Base-by-base conservation (phyloP, 306 rosid species). In the Cotoneaster glaucophyllus region DNA sequence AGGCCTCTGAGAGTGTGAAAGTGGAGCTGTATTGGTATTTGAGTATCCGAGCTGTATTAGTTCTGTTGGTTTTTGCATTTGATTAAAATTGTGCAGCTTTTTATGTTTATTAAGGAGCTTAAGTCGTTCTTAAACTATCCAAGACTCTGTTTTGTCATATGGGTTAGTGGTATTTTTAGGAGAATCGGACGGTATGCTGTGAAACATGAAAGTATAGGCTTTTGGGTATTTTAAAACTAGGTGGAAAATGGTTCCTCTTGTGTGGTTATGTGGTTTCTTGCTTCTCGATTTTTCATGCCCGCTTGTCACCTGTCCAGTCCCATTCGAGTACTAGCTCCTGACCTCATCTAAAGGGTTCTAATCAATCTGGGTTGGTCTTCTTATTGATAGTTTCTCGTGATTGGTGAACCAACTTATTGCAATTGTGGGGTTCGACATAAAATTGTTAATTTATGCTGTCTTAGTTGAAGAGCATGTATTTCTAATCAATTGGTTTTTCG, bases 401-500 rank as follows among this genome's bases (percentile, higher is more conserved):
- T 6, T 32, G 37, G 12, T 79, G 37, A 11, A 54, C 15, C 32
- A 22, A 26, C 75, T 1, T 14, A 57, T 7, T 5, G 12, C 58
- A 72, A 6, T 65, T 69, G 64, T 21, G 17, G 10, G 44, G 53
- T 70, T 70, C 32, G 17, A 45, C 15, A 53, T 32, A 12, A 19
- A 21, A 26, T 43, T 61, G 1, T 8, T 15, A 41, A 10, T 64
- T 26, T 69, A 21, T 24, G 34, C 31, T 75, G 56, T 58, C 41
- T 31, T 24, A 43, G 53, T 63, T 63, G 14, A 75, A 15, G 21
- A 12, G 50, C 54, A 71, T 37, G 41, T 29, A 13, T 74, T 28
- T 21, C 67, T 86, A 29, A 82, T 41, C 44, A 13, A 44, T 43
- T 41, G 64, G 41, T 54, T 65, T 63, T 28, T 67, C n/a, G 14